Evolutionary conservation across 2,329 filamentous ascomycete genomes (phyloP).

Genomic region (Fusarium tjaetaba): DNA sequence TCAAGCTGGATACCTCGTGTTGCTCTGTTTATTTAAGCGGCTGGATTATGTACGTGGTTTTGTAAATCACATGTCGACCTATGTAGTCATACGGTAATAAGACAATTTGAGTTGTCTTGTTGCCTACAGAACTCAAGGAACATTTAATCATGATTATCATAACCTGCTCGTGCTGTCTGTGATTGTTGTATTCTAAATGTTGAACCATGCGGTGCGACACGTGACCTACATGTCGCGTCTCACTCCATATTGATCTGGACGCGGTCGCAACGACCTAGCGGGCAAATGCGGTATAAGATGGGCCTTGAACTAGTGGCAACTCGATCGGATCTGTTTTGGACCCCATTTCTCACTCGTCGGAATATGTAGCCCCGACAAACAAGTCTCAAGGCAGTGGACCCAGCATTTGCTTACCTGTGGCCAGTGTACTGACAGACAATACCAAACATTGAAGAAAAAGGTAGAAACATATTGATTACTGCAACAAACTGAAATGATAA

Average conservation of each 20-base stretch:
- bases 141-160: not conserved
- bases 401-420: no score
- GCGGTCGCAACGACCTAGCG: rapidly evolving
- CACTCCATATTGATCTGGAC: not conserved
- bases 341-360: not conserved
- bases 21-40: conserved; percentile 8
- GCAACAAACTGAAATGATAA: rapidly evolving
- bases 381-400: not conserved
- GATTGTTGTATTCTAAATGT: not conserved
- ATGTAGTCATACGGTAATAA: not conserved
- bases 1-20: not conserved
- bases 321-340: rapidly evolving
- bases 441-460: not conserved
- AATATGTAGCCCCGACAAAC: not conserved
- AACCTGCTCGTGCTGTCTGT: rapidly evolving
- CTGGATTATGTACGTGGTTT: not conserved
- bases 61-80: not conserved
- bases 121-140: not conserved
- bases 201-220: not conserved
- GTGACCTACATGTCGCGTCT: not conserved
- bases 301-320: not conserved
- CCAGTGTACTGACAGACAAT: no score
- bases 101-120: not conserved
- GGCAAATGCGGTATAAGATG: not conserved
- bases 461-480: rapidly evolving